Percentiles rank a stretch among this genome's conserved stretches.
Conservation (phyloP, 140 eudicot genomes). For the Stevia rebaudiana region DNA sequence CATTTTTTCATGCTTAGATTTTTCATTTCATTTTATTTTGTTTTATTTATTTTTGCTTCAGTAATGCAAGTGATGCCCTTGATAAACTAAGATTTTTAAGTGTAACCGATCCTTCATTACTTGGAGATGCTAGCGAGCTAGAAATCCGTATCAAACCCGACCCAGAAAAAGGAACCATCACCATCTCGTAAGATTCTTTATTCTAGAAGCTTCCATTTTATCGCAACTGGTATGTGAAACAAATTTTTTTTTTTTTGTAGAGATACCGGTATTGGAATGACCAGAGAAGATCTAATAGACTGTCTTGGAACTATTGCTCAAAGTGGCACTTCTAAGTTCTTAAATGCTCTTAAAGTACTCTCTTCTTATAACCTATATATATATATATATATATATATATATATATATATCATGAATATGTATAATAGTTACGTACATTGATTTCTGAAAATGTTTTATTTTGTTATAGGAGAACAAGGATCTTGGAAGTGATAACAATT, state of each 20-base stretch:
- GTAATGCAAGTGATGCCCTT: constrained; percentile 98
- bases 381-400: background rate
- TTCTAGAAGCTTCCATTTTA: background rate
- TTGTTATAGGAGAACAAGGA: constrained; percentile 75
- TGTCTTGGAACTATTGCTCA: constrained; percentile 98
- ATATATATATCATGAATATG: background rate
- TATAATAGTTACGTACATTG: background rate
- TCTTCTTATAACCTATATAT: background rate
- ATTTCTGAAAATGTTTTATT: background rate
- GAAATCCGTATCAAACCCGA: constrained; percentile 91
- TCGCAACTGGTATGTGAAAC: background rate
- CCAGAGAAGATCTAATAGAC: constrained; percentile 84
- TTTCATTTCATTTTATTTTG: too few relatives aligned
- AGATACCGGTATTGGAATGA: constrained; percentile 97
- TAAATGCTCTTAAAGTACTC: constrained; percentile 76
- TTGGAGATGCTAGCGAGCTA: constrained; percentile 80
- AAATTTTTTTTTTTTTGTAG: constrained; percentile 27
- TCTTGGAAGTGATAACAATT: constrained; percentile 72
- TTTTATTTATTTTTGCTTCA: constrained; percentile 34
- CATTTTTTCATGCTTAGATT: background rate
- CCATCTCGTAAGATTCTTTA: constrained; percentile 54
- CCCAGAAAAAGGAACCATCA: constrained; percentile 84
- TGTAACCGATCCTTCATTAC: constrained; percentile 80
- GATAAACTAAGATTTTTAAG: constrained; percentile 92
- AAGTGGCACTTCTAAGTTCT: constrained; percentile 91